Base-by-base conservation (phyloP, 192 early-diverging fungal species). In the Linnemannia elongata region DNA sequence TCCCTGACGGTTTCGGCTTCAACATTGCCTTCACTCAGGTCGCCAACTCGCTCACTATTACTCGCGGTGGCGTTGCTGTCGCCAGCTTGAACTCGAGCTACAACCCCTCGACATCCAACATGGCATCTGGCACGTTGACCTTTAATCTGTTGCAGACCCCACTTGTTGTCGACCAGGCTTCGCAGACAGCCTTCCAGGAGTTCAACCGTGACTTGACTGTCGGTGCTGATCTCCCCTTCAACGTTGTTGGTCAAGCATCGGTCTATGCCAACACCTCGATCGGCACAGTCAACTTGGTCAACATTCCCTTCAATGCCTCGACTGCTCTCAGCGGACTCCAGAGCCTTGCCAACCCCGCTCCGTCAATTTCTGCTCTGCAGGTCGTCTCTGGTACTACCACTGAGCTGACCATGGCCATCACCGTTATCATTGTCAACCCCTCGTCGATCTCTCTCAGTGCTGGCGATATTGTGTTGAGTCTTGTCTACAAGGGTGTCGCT, bases 1-100 rank as follows among this genome's bases (percentile, higher is more conserved):
- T 93, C 45, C 93, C 93, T 4, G 92, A 92, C 44, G 90, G 89
- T 71, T 93, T 93, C 54, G 47, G 79, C 49, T 75, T 93, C 36
- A 89, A 87, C 38, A 88, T 92, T 69, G 49, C 74, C 41, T 76
- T 75, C 75, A 63, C 74, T 24, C 79, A 85, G 66, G 80, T 83
- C 69, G 60, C 85, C 73, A 81, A 89, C 81, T 41, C 81, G 42
- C 63, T 87, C 73, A 63, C 76, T 27, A 52, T 91, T 20, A 45
- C 55, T 60, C 71, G 76, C 45, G 73, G 76, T 30, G 72, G 81
- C 30, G 52, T 80, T 17, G 36, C 85, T 24, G 88, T 93, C 70
- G 82, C 89, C 20, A 78, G 60, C 35, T 66, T 90, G n/a, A 79
- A 75, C 36, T 84, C 81, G 33, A 74, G 79, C 45, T 89, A 88